Evolutionary conservation across 2,329 filamentous ascomycete genomes (phyloP), one percentile per base, ranked within the genome.

Genomic region (Colletotrichum sp.): DNA sequence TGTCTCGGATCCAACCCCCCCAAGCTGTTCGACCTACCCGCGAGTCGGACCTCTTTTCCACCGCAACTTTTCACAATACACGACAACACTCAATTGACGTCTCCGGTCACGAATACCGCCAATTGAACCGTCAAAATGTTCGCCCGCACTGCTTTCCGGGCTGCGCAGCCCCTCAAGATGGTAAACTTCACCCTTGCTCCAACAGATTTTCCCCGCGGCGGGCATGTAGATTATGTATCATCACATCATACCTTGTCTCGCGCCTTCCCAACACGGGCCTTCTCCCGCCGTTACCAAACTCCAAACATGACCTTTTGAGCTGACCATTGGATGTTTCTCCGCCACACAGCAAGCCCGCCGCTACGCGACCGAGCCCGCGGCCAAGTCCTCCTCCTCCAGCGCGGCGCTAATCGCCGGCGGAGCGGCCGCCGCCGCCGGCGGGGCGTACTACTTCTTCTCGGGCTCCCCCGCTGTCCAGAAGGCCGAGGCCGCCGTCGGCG

Each of bases 291-390:
- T 13, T 6, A 62, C n/a, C 24, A 58, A 34, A 13, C 18, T 24
- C 18, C 34, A 64, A 29, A 29, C 0, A 15, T 21, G n/a, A 24
- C 55, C 11, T 33, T 18, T 15, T 7, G 58, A 61, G 47, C 66
- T 72, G 27, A 72, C 29, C 83, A 70, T 77, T 76, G n/a, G n/a
- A 71, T 83, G 82, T 27, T 84, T 58, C 85, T 27, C 43, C 57
- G 31, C 18, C n/a, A 57, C 15, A 36, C 47, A 88, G 86, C 84
- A 85, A 78, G 81, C 84, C 76, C 87, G 88, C 76, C 84, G 84
- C 80, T 98, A 98, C 84, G 94, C 96, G 71, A 93, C 94, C 76
- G 88, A 91, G 79, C 79, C 83, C 18, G 71, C 82, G 43, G 43
- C 43, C 76, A 90, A 91, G 84, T 86, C 89, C 76, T 33, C 63